Evolutionary conservation across 1,284 basidiomycete genomes (phyloP).

Genomic region (Malassezia arunalokei): DNA sequence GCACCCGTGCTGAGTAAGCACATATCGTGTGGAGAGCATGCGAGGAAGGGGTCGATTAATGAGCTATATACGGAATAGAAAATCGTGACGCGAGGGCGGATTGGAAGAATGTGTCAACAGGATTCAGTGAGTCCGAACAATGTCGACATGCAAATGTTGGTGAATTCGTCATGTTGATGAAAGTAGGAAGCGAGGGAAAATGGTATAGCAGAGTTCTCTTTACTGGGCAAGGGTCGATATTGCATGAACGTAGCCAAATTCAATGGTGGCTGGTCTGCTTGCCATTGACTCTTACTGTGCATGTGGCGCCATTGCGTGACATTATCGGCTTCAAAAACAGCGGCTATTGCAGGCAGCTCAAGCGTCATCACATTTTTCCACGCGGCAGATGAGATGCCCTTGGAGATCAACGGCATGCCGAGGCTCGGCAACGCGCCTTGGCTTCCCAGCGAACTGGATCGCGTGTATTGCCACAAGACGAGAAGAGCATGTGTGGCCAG

Average conservation of each 20-base stretch:
- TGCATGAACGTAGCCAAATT: background rate
- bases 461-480: conserved; percentile 1
- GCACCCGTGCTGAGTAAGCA: conserved; percentile 14
- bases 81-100: background rate
- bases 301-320: conserved; percentile 8
- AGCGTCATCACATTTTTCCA: conserved; percentile 16
- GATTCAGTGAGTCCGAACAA: conserved; percentile 16
- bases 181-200: conserved; percentile 14
- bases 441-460: background rate
- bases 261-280: background rate
- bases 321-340: conserved; percentile 22
- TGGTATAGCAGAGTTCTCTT: background rate
- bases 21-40: background rate
- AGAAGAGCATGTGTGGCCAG: conserved; percentile 23
- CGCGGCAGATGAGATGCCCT: background rate
- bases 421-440: conserved; percentile 1
- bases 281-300: background rate
- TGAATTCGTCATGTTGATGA: conserved; percentile 24
- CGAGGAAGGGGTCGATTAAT: background rate
- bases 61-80: too few species aligned
- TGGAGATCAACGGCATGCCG: conserved; percentile 4
- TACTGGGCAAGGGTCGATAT: background rate
- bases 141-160: conserved; percentile 22
- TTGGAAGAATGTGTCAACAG: background rate
- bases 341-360: conserved; percentile 19